phyloP scores from a whole-genome alignment of 1,139 yeast genomes.

The Suhomyces bolitotheri region DNA sequence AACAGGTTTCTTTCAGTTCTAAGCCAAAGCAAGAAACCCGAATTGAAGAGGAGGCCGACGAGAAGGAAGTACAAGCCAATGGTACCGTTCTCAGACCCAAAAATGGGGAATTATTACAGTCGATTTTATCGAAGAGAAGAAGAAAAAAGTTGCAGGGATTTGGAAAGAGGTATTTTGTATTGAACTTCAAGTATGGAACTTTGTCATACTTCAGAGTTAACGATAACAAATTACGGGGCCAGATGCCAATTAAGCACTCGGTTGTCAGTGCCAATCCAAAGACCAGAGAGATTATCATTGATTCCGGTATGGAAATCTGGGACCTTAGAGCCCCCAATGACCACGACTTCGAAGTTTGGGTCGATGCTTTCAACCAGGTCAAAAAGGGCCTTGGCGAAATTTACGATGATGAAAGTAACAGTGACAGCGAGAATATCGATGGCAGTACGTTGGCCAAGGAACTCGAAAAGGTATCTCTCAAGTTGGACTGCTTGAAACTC shows the following conservation, averaged over 20 bases:
- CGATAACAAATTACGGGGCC: constrained; percentile 79
- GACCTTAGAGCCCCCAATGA: constrained; percentile 66
- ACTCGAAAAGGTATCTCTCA: constrained; percentile 23
- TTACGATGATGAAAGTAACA: constrained; percentile 8
- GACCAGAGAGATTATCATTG: constrained; percentile 72
- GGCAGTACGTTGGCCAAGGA: constrained; percentile 14
- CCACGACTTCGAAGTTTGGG: constrained; percentile 79
- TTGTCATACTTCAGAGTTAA: constrained; percentile 74
- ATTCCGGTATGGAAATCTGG: constrained; percentile 97
- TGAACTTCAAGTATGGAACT: constrained; percentile 80
- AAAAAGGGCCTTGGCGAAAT: constrained; percentile 23
- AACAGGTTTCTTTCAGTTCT: constrained; percentile 7
- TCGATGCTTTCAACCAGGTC: constrained; percentile 65
- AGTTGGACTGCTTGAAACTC: constrained; percentile 25
- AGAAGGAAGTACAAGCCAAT: constrained; percentile 1
- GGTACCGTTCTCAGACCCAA: constrained; percentile 36
- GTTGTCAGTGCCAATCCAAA: constrained; percentile 77
- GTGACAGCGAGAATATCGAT: constrained; percentile 14
- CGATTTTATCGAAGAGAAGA: constrained; percentile 71
- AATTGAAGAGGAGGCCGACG: constrained; percentile 1
- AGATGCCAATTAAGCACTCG: constrained; percentile 82
- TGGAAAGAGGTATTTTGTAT: constrained; percentile 77
- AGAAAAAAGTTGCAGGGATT: constrained; percentile 81
- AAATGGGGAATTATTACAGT: constrained; percentile 69
- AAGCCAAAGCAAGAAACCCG: constrained; percentile 1